A percentile compares a stretch with the other conserved stretches of the same genome.
These are phyloP conservation scores for Exophiala mesophila DNA, from an alignment of 2,329 filamentous ascomycete genomes.

Conservation along the genomic window DNA sequence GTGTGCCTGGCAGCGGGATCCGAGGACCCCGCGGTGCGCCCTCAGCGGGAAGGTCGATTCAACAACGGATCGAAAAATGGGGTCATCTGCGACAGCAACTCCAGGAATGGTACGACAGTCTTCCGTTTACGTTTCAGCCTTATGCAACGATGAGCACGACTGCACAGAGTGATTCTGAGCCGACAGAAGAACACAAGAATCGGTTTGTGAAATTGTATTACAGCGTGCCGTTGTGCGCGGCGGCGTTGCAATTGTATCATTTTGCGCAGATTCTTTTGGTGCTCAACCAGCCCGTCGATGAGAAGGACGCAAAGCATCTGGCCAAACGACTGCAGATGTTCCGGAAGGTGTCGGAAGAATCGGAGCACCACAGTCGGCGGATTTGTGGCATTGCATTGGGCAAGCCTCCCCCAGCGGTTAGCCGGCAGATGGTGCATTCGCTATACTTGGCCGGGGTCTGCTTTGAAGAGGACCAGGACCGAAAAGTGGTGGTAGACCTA, in stretches of 20 bases:
- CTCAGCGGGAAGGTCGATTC: slow-evolving; percentile 35
- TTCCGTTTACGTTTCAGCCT: slow-evolving; percentile 57
- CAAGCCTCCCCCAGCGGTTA: slow-evolving; percentile 51
- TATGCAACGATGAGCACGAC: slow-evolving; percentile 46
- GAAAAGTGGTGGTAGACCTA: slow-evolving; percentile 51
- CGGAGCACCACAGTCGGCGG: slow-evolving; percentile 54
- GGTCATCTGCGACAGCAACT: slow-evolving; percentile 52
- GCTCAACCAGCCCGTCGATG: slow-evolving; percentile 56
- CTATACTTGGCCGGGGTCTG: slow-evolving; percentile 61
- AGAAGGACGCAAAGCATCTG: slow-evolving; percentile 48
- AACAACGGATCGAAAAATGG: slow-evolving; percentile 42
- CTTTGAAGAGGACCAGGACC: slow-evolving; percentile 51
- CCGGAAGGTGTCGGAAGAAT: slow-evolving; percentile 51
- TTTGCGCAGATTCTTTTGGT: slow-evolving; percentile 59
- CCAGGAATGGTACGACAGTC: slow-evolving; percentile 54
- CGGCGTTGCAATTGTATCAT: slow-evolving; percentile 62
- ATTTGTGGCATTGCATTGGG: slow-evolving; percentile 58
- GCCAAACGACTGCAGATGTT: slow-evolving; percentile 53
- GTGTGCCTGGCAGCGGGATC: slow-evolving; percentile 26
- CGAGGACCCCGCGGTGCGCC: slow-evolving; percentile 41
- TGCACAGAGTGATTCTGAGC: slow-evolving; percentile 30
- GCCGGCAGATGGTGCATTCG: slow-evolving; percentile 56
- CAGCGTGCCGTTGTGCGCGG: slow-evolving; percentile 58
- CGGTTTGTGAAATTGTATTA: slow-evolving; percentile 55
- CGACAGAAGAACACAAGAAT: slow-evolving; percentile 32